Conservation (phyloP, 257 asterid genomes). For the Cinchona pubescens region DNA sequence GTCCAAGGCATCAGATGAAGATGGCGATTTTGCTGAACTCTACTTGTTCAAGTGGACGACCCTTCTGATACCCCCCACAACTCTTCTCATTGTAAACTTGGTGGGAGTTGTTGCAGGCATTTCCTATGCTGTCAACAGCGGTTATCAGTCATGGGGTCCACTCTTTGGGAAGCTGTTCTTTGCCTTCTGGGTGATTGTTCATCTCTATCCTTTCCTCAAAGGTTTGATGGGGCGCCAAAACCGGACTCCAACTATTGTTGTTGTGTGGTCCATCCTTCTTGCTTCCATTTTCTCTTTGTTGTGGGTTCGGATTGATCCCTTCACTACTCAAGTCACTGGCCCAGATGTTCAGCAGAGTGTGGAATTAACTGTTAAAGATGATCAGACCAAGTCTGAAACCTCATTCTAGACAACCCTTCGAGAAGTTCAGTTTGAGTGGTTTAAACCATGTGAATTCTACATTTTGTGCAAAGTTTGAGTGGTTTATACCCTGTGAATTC, state of each 20-base stretch:
- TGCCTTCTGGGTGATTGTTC: slow-evolving; percentile 97
- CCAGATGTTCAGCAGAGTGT: slow-evolving; percentile 69
- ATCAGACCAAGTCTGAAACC: neutral
- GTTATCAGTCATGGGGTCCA: slow-evolving; percentile 97
- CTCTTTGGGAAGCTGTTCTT: slow-evolving; percentile 88
- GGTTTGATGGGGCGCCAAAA: slow-evolving; percentile 98
- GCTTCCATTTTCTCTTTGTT: slow-evolving; percentile 90
- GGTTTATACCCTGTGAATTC: neutral
- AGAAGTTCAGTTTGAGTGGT: neutral
- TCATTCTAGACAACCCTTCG: neutral
- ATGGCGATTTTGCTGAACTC: slow-evolving; percentile 85
- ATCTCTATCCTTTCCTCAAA: slow-evolving; percentile 89
- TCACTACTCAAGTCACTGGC: slow-evolving; percentile 83
- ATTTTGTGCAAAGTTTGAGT: neutral
- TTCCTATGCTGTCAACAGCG: slow-evolving; percentile 90
- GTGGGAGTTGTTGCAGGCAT: slow-evolving; percentile 93
- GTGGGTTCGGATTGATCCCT: slow-evolving; percentile 91
- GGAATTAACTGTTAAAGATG: slow-evolving; percentile 74
- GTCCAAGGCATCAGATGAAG: slow-evolving; percentile 89
- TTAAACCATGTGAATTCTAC: neutral
- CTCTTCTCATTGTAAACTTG: slow-evolving; percentile 80
- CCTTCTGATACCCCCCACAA: slow-evolving; percentile 86
- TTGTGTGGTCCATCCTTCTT: slow-evolving; percentile 89
- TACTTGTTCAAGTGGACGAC: slow-evolving; percentile 98
- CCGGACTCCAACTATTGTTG: slow-evolving; percentile 88